Base-by-base conservation (phyloP, 2,329 filamentous ascomycete genomes). In the Pestalotiopsis sp. region DNA sequence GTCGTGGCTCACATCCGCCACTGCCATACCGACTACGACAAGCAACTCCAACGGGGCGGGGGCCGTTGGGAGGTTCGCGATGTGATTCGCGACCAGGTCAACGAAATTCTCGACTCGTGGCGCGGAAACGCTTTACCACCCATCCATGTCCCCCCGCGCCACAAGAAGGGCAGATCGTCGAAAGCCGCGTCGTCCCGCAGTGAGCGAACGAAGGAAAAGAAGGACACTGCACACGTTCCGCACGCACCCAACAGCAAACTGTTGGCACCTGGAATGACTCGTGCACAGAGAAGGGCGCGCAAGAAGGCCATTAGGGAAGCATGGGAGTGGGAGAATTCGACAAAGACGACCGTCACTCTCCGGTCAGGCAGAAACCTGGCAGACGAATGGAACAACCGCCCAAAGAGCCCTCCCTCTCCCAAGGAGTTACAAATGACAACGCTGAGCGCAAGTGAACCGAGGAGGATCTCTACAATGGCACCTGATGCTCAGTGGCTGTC, bases 1-100 rank as follows among this genome's bases (percentile, higher is more conserved):
- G 84, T 87, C 13, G 75, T 80, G 25, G 86, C 86, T 3, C 83
- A 87, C 70, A 79, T 85, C 4, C 79, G 86, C 6, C 86, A 88
- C 71, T 71, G 68, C 3, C 80, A 85, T 59, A 87, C 85, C 0
- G 71, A 77, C 1, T 88, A 88, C 68, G 84, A 87, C 14, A 58
- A 65, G 45, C 70, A 84, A 57, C 69, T 85, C 67, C 23, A 49
- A 7, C 17, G 14, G 11, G 69, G 69, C 1, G 14, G 66, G 2
- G 13, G 27, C 2, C 69, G 57, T 52, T 65, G 57, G 2, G 3
- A 64, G 2, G 73, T 71, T 2, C 59, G 73, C 41, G 4, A 17
- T 4, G 14, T 27, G 20, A 68, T 70, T 9, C 1, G 12, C 1
- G 13, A 5, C 3, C 65, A 67, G 58, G 57, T 72, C 11, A 23